phyloP scores from a whole-genome alignment of 257 asterid genomes.

The Salvia miltiorrhiza region DNA sequence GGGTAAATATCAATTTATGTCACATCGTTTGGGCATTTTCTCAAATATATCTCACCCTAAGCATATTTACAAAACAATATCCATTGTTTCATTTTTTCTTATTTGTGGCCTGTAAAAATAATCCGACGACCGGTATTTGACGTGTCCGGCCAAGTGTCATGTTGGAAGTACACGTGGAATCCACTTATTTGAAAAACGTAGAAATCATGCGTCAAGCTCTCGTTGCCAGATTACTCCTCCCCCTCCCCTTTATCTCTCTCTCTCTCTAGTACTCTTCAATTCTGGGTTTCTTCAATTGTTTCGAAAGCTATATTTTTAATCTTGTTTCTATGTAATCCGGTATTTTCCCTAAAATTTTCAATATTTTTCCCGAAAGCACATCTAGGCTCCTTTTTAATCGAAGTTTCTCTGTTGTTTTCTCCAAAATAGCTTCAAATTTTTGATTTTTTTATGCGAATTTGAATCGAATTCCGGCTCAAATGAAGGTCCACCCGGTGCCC shows the following conservation, averaged over 20 bases:
- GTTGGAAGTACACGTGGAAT: too few species aligned
- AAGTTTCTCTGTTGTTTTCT: background rate
- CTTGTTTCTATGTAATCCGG: background rate
- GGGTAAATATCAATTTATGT: too few species aligned
- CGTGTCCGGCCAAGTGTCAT: too few species aligned
- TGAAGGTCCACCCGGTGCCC: conserved; percentile 71
- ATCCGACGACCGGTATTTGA: too few species aligned
- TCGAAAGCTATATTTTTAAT: background rate
- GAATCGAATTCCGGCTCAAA: conserved; percentile 7
- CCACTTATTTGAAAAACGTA: too few species aligned
- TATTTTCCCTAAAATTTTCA: background rate
- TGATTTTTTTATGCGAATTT: background rate
- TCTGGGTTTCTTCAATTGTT: background rate
- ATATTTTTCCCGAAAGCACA: background rate
- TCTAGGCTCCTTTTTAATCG: background rate
- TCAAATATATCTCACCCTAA: too few species aligned
- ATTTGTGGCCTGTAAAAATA: too few species aligned
- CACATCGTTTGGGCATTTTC: too few species aligned
- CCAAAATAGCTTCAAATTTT: background rate
- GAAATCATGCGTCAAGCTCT: background rate
- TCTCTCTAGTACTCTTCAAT: background rate
- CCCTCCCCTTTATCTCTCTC: background rate
- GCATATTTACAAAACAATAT: too few species aligned
- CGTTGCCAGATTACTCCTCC: background rate
- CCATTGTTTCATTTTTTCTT: too few species aligned